phyloP scores from a whole-genome alignment of 257 asterid species.

The Fraxinus anomala region DNA sequence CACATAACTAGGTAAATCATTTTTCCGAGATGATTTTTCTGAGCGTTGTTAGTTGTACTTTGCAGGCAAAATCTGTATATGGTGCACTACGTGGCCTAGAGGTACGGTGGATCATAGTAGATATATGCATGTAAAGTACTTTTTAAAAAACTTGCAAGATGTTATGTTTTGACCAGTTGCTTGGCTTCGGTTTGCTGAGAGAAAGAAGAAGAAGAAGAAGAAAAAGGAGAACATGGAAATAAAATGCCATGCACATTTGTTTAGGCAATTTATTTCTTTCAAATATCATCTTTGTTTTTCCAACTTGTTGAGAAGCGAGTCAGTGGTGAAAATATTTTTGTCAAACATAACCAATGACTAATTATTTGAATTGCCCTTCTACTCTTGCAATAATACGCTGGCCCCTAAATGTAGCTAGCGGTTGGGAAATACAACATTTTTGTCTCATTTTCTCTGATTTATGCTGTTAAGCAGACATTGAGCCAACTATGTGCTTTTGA shows the following conservation, averaged over 20 bases:
- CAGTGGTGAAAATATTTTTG: not conserved
- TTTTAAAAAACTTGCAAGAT: constrained; percentile 21
- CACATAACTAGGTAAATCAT: not conserved
- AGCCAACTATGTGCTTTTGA: constrained; percentile 84
- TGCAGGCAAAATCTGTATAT: constrained; percentile 85
- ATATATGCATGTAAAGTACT: constrained; percentile 6
- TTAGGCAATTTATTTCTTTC: not conserved
- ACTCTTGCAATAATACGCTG: constrained; percentile 13
- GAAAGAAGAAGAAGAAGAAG: constrained; percentile 3
- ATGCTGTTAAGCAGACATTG: constrained; percentile 56
- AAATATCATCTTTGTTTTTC: not conserved
- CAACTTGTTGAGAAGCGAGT: not conserved
- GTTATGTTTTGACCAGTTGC: constrained; percentile 12
- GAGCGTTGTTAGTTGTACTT: constrained; percentile 26
- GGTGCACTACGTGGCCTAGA: constrained; percentile 89
- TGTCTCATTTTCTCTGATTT: constrained; percentile 29
- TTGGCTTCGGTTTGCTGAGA: constrained; percentile 6
- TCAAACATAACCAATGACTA: not conserved
- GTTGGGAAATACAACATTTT: constrained; percentile 1
- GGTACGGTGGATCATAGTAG: constrained; percentile 49
- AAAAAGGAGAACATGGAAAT: constrained; percentile 3
- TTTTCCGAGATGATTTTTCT: constrained; percentile 23
- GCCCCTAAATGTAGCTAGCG: not conserved
- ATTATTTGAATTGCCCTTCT: constrained; percentile 4
- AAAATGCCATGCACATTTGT: constrained; percentile 6